phyloP scores from a whole-genome alignment of 2,329 filamentous ascomycete species.

The Aspergillus oerlinghausenensis region DNA sequence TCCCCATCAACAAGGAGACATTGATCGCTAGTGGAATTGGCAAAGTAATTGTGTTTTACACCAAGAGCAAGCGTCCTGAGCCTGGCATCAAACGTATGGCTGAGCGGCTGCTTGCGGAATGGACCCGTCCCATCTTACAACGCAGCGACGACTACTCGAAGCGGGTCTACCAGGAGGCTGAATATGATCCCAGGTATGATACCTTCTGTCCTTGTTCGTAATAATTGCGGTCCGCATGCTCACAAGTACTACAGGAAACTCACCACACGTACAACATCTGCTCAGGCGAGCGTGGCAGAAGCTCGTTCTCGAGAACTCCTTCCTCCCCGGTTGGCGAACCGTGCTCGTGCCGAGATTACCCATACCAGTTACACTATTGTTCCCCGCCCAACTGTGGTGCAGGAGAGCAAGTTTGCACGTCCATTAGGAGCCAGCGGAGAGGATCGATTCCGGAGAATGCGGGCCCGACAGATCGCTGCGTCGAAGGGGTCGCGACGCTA shows the following conservation, averaged over 20 bases:
- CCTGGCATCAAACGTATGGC: constrained; percentile 87
- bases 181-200: constrained; percentile 54
- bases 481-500: constrained; percentile 38
- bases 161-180: constrained; percentile 56
- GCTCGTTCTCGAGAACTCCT: constrained; percentile 51
- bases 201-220: constrained; percentile 1
- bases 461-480: constrained; percentile 43
- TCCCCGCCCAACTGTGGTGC: constrained; percentile 52
- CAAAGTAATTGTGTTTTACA: constrained; percentile 96
- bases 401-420: constrained; percentile 43
- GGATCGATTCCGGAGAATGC: constrained; percentile 47
- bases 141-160: constrained; percentile 94
- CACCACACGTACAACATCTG: constrained; percentile 29
- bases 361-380: constrained; percentile 59
- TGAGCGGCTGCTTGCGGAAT: constrained; percentile 86
- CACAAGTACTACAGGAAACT: constrained; percentile 30
- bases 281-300: constrained; percentile 43
- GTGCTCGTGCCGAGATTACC: constrained; percentile 56
- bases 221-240: constrained; percentile 2
- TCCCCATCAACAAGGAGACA: constrained; percentile 87
- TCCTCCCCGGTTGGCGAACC: constrained; percentile 50
- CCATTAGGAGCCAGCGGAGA: constrained; percentile 45
- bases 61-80: constrained; percentile 87
- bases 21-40: constrained; percentile 89
- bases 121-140: constrained; percentile 91